phyloP scores from a whole-genome alignment of 1,139 yeast species.

The Blastobotrys raffinosifermentans region DNA sequence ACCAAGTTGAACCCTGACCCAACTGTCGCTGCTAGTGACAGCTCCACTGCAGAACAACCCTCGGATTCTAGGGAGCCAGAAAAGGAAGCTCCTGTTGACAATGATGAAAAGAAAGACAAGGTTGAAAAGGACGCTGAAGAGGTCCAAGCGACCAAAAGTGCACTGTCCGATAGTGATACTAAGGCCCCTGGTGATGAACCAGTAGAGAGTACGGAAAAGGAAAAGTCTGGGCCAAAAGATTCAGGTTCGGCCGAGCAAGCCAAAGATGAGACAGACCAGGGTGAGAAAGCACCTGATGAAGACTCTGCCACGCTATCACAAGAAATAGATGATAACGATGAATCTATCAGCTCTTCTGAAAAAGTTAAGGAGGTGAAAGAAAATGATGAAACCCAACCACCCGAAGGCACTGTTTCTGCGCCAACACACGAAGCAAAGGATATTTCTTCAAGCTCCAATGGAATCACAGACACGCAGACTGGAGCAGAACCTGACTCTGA shows the following conservation, averaged over 20 bases:
- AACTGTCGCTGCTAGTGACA: neutral
- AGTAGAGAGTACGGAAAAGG: neutral
- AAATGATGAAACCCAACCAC: too few species aligned
- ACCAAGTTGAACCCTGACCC: neutral
- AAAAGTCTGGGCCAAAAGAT: neutral
- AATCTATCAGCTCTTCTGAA: too few species aligned
- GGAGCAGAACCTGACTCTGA: neutral
- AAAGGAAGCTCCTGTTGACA: too few species aligned
- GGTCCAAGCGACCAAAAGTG: neutral
- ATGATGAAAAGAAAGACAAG: slow-evolving; percentile 8
- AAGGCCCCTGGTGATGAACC: too few species aligned
- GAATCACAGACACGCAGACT: neutral
- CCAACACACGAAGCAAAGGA: neutral
- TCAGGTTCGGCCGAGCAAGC: neutral
- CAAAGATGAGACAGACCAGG: neutral
- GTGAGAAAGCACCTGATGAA: neutral
- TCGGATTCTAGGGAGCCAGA: slow-evolving; percentile 7
- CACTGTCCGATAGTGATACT: too few species aligned
- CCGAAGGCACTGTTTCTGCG: too few species aligned
- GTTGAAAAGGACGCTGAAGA: slow-evolving; percentile 3
- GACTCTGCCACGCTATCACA: neutral
- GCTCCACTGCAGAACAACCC: slow-evolving; percentile 3
- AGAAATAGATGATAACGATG: neutral
- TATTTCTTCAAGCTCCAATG: neutral
- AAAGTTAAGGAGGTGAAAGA: too few species aligned